phyloP scores from a whole-genome alignment of 805 yeast genomes.

The Pichia ethanolica region DNA sequence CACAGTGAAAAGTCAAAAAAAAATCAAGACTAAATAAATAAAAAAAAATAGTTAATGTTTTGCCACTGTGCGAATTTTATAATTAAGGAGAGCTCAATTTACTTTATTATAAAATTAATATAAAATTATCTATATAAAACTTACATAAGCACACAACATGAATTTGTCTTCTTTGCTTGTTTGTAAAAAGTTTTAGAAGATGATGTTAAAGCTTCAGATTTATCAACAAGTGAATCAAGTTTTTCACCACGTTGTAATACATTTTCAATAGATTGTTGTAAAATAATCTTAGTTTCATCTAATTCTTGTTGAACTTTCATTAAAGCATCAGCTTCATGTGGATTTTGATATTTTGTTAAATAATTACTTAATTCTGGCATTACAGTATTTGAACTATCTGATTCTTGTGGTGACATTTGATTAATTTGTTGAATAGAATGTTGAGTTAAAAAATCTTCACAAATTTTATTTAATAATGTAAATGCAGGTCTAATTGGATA shows the following conservation, averaged over 20 bases:
- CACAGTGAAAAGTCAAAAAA: too few species aligned
- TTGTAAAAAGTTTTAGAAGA: slow-evolving; percentile 92
- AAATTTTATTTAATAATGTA: slow-evolving; percentile 79
- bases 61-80: too few species aligned
- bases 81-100: too few species aligned
- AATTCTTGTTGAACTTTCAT: slow-evolving; percentile 97
- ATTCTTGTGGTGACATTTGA: slow-evolving; percentile 26
- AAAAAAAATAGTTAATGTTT: too few species aligned
- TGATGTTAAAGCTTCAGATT: slow-evolving; percentile 84
- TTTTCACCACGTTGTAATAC: slow-evolving; percentile 96
- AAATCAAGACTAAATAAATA: too few species aligned
- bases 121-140: too few species aligned
- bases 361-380: slow-evolving; percentile 48
- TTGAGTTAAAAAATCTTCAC: slow-evolving; percentile 82
- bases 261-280: slow-evolving; percentile 91
- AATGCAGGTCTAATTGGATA: slow-evolving; percentile 97
- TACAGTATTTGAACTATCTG: slow-evolving; percentile 48
- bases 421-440: slow-evolving; percentile 46
- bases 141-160: slow-evolving; percentile 76
- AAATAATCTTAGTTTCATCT: slow-evolving; percentile 93
- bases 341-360: slow-evolving; percentile 86
- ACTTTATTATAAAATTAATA: too few species aligned
- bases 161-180: slow-evolving; percentile 91
- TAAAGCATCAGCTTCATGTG: slow-evolving; percentile 92
- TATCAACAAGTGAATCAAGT: slow-evolving; percentile 87